Evolutionary conservation across 2,329 filamentous ascomycete species (phyloP).

Genomic region (Trichoderma koningii): DNA sequence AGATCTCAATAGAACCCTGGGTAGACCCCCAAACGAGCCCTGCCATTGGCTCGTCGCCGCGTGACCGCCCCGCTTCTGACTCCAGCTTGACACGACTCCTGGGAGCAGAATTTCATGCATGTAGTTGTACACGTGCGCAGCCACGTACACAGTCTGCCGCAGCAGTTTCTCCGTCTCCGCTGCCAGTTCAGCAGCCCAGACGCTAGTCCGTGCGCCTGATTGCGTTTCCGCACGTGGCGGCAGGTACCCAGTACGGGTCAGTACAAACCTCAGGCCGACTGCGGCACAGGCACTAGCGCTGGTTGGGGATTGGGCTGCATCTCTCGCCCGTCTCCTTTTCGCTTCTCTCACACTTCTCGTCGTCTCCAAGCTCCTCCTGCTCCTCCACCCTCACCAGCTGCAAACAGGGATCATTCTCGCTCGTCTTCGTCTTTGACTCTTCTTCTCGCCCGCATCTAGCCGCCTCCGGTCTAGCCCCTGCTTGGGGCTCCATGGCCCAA

Average conservation of each 20-base stretch:
- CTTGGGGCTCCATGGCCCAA: background rate
- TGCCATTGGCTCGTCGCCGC: constrained; percentile 1
- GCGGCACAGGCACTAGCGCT: constrained; percentile 16
- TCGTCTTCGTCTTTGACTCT: constrained; percentile 19
- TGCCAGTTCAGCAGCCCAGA: background rate
- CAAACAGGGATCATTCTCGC: background rate
- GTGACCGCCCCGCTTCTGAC: background rate
- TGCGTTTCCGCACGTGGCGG: constrained; percentile 10
- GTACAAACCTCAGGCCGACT: background rate
- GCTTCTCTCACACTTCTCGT: background rate
- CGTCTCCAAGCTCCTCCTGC: too few species aligned
- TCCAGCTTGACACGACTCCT: too few species aligned
- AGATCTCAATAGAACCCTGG: constrained; percentile 24
- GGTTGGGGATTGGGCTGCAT: constrained; percentile 5
- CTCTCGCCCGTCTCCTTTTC: constrained; percentile 19
- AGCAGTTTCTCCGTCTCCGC: background rate
- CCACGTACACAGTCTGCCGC: constrained; percentile 23
- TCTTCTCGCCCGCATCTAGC: constrained; percentile 25
- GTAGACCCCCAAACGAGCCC: background rate
- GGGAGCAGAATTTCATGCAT: too few species aligned
- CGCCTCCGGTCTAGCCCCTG: constrained; percentile 15
- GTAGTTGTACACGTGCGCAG: constrained; percentile 19
- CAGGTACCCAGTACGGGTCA: constrained; percentile 3
- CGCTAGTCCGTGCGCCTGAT: constrained; percentile 5
- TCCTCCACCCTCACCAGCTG: constrained; percentile 17